These are phyloP conservation scores for Hypoxylon intermedium DNA, from an alignment of 495 filamentous ascomycete genomes.

Conservation along the genomic window DNA sequence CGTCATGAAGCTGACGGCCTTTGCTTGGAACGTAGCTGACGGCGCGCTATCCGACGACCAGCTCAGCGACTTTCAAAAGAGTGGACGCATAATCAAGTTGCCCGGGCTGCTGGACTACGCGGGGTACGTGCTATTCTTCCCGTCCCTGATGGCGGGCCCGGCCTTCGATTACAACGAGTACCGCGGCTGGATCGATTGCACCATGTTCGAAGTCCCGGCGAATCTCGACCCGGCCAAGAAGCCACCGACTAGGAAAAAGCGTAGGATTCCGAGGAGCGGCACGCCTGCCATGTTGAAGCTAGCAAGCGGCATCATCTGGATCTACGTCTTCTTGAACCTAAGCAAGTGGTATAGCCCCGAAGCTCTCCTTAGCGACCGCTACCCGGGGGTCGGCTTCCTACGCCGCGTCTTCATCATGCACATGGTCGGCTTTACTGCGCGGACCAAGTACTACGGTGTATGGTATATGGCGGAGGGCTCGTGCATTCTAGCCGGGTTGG, in stretches of 20 bases:
- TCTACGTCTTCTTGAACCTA: conserved; percentile 78
- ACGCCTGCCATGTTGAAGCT: conserved; percentile 84
- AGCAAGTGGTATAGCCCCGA: conserved; percentile 67
- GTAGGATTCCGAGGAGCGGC: conserved; percentile 91
- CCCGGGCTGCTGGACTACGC: conserved; percentile 79
- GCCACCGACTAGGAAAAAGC: conserved; percentile 86
- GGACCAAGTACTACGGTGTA: conserved; percentile 94
- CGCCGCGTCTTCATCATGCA: conserved; percentile 77
- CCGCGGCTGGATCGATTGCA: conserved; percentile 87
- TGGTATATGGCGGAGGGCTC: conserved; percentile 94
- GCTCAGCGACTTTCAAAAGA: conserved; percentile 85
- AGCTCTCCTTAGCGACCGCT: conserved; percentile 66
- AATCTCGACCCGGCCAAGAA: conserved; percentile 79
- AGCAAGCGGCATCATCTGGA: conserved; percentile 74
- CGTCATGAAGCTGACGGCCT: conserved; percentile 96
- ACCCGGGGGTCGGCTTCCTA: conserved; percentile 69
- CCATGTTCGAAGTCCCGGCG: conserved; percentile 87
- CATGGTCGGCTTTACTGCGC: conserved; percentile 79
- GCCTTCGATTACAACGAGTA: conserved; percentile 96
- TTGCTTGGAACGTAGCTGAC: conserved; percentile 97
- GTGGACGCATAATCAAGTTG: conserved; percentile 75
- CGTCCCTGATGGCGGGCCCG: conserved; percentile 83
- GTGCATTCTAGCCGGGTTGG: conserved; percentile 91
- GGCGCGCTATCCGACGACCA: conserved; percentile 78
- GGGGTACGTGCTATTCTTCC: conserved; percentile 95